Conservation (phyloP, 176 grass and related monocot genomes). For the Aegilops sharonensis region DNA sequence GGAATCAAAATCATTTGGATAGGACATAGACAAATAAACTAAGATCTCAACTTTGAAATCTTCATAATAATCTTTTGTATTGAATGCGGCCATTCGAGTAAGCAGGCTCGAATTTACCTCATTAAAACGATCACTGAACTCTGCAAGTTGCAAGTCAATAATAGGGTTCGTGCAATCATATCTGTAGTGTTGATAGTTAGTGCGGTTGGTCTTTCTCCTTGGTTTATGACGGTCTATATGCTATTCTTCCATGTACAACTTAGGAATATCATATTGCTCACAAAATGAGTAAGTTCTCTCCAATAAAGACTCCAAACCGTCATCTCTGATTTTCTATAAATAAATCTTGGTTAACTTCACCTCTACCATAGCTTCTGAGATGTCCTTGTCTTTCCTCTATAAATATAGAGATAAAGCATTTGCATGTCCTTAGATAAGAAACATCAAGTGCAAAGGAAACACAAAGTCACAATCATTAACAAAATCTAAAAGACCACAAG, state of each 20-base stretch:
- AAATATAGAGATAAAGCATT: neutral
- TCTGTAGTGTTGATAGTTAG: too few relatives aligned
- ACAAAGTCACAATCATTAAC: neutral
- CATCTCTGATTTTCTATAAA: neutral
- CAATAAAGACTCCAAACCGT: neutral
- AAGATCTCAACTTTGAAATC: neutral
- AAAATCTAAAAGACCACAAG: neutral
- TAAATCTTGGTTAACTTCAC: neutral
- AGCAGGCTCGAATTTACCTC: neutral
- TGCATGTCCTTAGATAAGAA: neutral
- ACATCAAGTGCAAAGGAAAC: neutral
- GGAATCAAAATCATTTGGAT: neutral
- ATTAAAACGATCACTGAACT: too few relatives aligned
- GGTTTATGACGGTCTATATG: neutral
- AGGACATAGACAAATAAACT: neutral
- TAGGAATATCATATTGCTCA: neutral
- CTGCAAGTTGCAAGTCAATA: too few relatives aligned
- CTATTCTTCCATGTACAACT: neutral
- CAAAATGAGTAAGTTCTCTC: neutral
- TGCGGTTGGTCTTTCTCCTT: neutral
- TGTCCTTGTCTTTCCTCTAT: neutral
- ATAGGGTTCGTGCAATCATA: too few relatives aligned
- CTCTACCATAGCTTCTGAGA: neutral
- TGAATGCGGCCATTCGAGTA: neutral
- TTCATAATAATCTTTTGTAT: neutral